A percentile compares a stretch with the other conserved stretches of the same genome.
Conservation (phyloP, 257 asterid genomes). For the Ilex asprella region DNA sequence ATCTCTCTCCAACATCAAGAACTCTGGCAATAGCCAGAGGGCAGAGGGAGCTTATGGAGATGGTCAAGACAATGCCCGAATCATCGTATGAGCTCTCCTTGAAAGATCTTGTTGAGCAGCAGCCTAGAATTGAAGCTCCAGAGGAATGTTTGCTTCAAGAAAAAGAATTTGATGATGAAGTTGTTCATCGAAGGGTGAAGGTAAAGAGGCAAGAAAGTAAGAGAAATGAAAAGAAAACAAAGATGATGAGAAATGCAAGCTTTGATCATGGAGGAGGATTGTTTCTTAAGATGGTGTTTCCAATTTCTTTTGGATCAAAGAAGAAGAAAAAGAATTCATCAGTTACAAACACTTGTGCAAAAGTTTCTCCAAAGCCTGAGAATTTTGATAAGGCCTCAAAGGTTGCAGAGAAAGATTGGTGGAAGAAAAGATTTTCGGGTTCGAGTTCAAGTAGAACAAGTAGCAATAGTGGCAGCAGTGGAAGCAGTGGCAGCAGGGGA, state of each 20-base stretch:
- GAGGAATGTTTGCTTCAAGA: conserved; percentile 13
- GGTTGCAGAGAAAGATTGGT: conserved; percentile 11
- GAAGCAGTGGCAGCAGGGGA: conserved; percentile 23
- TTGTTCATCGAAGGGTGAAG: conserved; percentile 20
- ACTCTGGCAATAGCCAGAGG: conserved; percentile 73
- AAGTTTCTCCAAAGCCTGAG: conserved; percentile 38
- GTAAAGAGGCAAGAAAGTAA: conserved; percentile 32
- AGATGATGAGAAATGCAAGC: conserved; percentile 28
- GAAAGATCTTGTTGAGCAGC: conserved; percentile 65
- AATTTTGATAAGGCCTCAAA: background rate
- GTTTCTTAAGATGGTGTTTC: conserved; percentile 60
- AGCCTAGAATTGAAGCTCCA: conserved; percentile 8
- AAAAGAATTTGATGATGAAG: conserved; percentile 2
- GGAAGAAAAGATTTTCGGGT: conserved; percentile 24
- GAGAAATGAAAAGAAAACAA: conserved; percentile 17
- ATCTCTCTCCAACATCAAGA: conserved; percentile 46
- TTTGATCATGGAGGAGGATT: conserved; percentile 50
- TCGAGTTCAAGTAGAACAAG: conserved; percentile 49
- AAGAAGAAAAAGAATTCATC: conserved; percentile 25
- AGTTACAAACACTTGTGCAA: conserved; percentile 19
- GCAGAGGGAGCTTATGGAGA: conserved; percentile 81
- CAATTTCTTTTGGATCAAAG: conserved; percentile 32
- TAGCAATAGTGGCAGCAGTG: conserved; percentile 22
- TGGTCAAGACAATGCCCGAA: conserved; percentile 79
- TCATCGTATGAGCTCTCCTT: conserved; percentile 62